Conservation (phyloP, 2,329 filamentous ascomycete genomes). For the Bipolaris oryzae region DNA sequence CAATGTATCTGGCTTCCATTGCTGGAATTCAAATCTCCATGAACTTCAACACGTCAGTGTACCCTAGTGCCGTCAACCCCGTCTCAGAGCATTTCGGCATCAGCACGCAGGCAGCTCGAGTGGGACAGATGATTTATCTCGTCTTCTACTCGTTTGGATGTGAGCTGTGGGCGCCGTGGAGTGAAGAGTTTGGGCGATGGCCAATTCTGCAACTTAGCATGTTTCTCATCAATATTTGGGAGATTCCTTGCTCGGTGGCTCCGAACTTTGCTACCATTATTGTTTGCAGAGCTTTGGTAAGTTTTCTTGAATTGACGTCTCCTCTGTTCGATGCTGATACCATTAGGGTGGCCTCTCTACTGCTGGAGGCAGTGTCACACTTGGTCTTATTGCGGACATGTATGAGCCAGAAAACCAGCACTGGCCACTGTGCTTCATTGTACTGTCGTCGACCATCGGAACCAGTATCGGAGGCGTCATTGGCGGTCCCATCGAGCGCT, state of each 20-base stretch:
- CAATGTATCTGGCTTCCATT: conserved; percentile 58
- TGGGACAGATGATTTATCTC: conserved; percentile 61
- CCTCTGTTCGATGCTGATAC: conserved; percentile 60
- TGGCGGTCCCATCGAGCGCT: conserved; percentile 59
- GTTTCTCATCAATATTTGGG: conserved; percentile 66
- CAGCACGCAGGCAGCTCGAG: conserved; percentile 29
- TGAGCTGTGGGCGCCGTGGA: conserved; percentile 81
- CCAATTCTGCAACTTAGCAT: conserved; percentile 65
- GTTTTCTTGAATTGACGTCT: conserved; percentile 53
- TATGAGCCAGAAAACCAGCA: conserved; percentile 65
- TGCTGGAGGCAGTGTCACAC: conserved; percentile 67
- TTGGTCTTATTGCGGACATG: conserved; percentile 68
- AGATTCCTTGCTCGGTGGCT: conserved; percentile 68
- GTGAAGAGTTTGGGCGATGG: conserved; percentile 72
- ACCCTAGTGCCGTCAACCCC: conserved; percentile 58
- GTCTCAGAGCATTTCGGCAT: conserved; percentile 65
- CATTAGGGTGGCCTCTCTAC: conserved; percentile 51
- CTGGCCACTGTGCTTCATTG: conserved; percentile 62
- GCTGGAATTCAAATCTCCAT: conserved; percentile 62
- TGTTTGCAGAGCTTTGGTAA: conserved; percentile 64
- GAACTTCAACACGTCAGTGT: conserved; percentile 63
- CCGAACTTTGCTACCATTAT: conserved; percentile 71
- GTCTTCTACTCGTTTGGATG: conserved; percentile 83
- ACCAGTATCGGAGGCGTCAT: conserved; percentile 76
- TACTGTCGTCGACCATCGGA: conserved; percentile 62